A percentile compares a stretch with the other conserved stretches of the same genome.
Evolutionary conservation across 2,329 filamentous ascomycete genomes (phyloP).

Genomic region (Colletotrichum sp.): DNA sequence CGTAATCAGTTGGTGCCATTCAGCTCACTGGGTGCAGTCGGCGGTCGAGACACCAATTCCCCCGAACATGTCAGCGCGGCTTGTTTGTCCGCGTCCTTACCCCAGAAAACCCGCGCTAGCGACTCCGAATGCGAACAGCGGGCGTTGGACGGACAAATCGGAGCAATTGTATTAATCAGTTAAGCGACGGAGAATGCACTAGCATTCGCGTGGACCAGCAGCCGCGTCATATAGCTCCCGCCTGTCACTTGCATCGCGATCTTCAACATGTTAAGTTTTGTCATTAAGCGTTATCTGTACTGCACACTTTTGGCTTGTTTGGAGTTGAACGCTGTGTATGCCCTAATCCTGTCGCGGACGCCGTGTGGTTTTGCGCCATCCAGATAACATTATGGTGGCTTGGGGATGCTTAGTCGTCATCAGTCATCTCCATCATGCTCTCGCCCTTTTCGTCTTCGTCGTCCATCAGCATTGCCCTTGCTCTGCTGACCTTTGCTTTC

Average conservation of each 20-base stretch:
- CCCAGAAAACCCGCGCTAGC: neutral
- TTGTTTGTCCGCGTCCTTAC: neutral
- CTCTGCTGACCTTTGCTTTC: conserved; percentile 46
- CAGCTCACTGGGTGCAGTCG: neutral
- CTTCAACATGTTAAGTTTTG: neutral
- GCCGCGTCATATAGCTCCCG: neutral
- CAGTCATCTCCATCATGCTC: conserved; percentile 61
- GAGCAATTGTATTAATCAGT: neutral
- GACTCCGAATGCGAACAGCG: conserved; percentile 1
- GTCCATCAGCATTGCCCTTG: conserved; percentile 34
- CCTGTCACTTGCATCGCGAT: neutral
- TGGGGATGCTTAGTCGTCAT: conserved; percentile 45
- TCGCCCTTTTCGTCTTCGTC: conserved; percentile 42
- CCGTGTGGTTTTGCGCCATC: neutral
- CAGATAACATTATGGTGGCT: neutral
- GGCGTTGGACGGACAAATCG: neutral
- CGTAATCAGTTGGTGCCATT: neutral
- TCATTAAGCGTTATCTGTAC: neutral
- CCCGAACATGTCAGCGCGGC: conserved; percentile 6
- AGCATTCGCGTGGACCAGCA: neutral
- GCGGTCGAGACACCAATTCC: neutral
- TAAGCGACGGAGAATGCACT: neutral
- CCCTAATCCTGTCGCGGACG: neutral
- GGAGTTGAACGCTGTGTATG: neutral
- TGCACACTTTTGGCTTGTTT: neutral